phyloP scores from a whole-genome alignment of 2,329 filamentous ascomycete genomes.

The Sporothrix brunneoviolacea region DNA sequence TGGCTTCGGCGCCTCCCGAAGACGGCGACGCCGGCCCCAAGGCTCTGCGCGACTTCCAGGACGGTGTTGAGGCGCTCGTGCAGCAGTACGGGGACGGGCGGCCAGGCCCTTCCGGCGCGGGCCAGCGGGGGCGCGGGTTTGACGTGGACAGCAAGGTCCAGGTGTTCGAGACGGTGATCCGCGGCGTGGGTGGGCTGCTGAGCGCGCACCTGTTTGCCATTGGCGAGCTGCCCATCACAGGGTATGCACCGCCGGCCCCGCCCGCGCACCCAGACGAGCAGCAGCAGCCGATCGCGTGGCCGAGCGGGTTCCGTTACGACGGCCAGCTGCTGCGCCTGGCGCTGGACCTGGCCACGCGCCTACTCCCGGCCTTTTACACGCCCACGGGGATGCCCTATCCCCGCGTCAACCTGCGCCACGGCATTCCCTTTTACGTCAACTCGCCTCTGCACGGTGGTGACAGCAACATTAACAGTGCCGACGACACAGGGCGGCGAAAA shows the following conservation, averaged over 20 bases:
- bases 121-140: conserved; percentile 71
- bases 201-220: conserved; percentile 91
- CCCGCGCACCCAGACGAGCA: neutral
- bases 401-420: conserved; percentile 81
- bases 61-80: conserved; percentile 69
- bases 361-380: conserved; percentile 89
- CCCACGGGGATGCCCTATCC: conserved; percentile 90
- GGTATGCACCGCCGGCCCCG: conserved; percentile 53
- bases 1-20: conserved; percentile 66
- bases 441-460: conserved; percentile 63
- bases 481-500: conserved; percentile 30
- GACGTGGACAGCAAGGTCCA: conserved; percentile 97
- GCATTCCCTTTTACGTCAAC: conserved; percentile 82
- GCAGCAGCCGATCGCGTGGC: conserved; percentile 58
- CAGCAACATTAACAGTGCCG: conserved; percentile 21
- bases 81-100: conserved; percentile 82
- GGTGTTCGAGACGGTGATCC: conserved; percentile 95
- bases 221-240: conserved; percentile 78
- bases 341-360: conserved; percentile 71
- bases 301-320: conserved; percentile 73
- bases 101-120: conserved; percentile 59
- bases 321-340: conserved; percentile 88
- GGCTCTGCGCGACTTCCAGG: conserved; percentile 69
- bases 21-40: conserved; percentile 48
- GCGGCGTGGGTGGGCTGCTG: conserved; percentile 81